Conservation (phyloP, 2,329 filamentous ascomycete species). For the Huntiella moniliformis region DNA sequence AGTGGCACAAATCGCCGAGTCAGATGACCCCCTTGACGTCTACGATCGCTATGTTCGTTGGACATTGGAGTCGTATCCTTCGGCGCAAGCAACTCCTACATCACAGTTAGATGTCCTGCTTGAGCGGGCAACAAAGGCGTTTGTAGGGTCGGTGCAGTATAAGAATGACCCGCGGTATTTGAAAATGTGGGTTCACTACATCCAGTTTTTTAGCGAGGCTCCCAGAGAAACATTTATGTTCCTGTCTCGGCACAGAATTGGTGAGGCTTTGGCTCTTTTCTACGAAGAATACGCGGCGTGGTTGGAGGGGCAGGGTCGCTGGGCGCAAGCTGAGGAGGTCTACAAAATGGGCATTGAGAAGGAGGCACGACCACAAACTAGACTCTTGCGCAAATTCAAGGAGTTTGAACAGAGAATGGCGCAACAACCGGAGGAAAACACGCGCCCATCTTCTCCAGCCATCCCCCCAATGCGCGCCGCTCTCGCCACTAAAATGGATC, state of each 20-base stretch:
- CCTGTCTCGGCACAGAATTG: constrained; percentile 71
- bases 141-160: constrained; percentile 71
- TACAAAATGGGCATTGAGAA: constrained; percentile 78
- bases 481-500: constrained; percentile 68
- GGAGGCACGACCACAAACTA: constrained; percentile 64
- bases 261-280: constrained; percentile 71
- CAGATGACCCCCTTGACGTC: constrained; percentile 85
- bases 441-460: constrained; percentile 64
- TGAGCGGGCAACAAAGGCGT: constrained; percentile 80
- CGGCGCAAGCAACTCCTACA: constrained; percentile 74
- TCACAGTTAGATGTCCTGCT: constrained; percentile 80
- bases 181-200: constrained; percentile 86
- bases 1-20: constrained; percentile 57
- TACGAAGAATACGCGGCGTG: constrained; percentile 95
- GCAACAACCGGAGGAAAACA: constrained; percentile 37
- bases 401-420: constrained; percentile 71
- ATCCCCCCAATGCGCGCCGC: constrained; percentile 68
- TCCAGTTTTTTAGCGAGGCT: constrained; percentile 79
- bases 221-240: constrained; percentile 87
- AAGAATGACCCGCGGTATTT: constrained; percentile 90
- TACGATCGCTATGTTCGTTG: constrained; percentile 95
- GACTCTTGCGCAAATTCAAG: constrained; percentile 71
- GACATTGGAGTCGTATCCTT: constrained; percentile 89
- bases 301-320: constrained; percentile 68
- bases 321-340: constrained; percentile 84